Evolutionary conservation across 495 filamentous ascomycete genomes (phyloP).

Genomic region (Aspergillus leporis): DNA sequence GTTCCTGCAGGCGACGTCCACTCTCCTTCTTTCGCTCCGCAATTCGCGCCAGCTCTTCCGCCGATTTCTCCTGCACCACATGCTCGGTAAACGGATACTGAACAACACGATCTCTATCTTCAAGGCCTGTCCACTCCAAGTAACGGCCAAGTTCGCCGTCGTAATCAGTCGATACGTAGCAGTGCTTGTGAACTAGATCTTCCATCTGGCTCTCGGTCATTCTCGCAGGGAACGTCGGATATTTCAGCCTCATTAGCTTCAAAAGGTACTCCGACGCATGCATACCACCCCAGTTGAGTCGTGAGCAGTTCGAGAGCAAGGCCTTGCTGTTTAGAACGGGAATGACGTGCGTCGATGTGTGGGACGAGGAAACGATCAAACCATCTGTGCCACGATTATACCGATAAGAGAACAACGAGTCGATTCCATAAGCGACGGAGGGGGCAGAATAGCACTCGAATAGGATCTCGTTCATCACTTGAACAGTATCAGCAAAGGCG

Average conservation of each 20-base stretch:
- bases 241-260: conserved; percentile 90
- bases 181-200: conserved; percentile 82
- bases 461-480: conserved; percentile 94
- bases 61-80: conserved; percentile 80
- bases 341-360: conserved; percentile 94
- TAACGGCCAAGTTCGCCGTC: conserved; percentile 70
- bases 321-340: conserved; percentile 85
- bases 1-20: conserved; percentile 87
- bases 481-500: conserved; percentile 17
- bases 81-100: conserved; percentile 95
- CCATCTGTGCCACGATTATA: conserved; percentile 89
- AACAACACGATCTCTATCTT: conserved; percentile 83
- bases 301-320: conserved; percentile 75
- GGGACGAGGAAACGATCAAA: conserved; percentile 85
- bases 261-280: conserved; percentile 86
- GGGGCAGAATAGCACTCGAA: conserved; percentile 94
- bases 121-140: conserved; percentile 84
- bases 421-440: conserved; percentile 87
- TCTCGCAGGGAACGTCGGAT: conserved; percentile 82
- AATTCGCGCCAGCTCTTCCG: conserved; percentile 85
- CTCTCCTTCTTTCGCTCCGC: conserved; percentile 93
- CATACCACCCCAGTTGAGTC: conserved; percentile 92
- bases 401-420: conserved; percentile 91
- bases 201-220: conserved; percentile 84
- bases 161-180: conserved; percentile 83